phyloP scores from a whole-genome alignment of 2,329 filamentous ascomycete species.

The Fusarium torreyae region DNA sequence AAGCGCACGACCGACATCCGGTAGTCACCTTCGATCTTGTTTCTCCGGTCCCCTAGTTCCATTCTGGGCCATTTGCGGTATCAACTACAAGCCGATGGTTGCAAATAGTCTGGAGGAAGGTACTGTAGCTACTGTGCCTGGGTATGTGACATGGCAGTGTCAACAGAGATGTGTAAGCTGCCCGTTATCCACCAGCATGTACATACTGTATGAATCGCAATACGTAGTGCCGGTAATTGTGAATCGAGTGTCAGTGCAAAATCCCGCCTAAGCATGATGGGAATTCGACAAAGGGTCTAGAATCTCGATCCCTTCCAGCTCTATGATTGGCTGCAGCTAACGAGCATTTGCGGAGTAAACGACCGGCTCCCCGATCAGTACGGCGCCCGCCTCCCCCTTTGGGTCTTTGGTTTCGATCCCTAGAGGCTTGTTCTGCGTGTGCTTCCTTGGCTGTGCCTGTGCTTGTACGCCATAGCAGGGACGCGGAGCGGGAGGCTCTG shows the following conservation, averaged over 20 bases:
- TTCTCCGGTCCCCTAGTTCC: constrained; percentile 20
- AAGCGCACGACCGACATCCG: constrained; percentile 10
- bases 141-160: constrained; percentile 7
- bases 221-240: constrained; percentile 15
- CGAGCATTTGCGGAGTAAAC: constrained; percentile 11
- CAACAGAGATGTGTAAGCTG: constrained; percentile 11
- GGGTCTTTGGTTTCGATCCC: constrained; percentile 27
- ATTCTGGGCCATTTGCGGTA: constrained; percentile 6
- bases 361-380: constrained; percentile 32
- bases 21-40: constrained; percentile 12
- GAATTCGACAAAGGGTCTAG: constrained; percentile 39
- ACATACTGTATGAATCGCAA: constrained; percentile 7
- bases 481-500: constrained; percentile 8
- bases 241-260: constrained; percentile 21
- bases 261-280: constrained; percentile 43
- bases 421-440: constrained; percentile 18
- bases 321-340: constrained; percentile 22
- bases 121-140: neutral
- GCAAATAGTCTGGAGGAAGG: neutral
- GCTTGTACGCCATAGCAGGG: constrained; percentile 1
- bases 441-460: constrained; percentile 19
- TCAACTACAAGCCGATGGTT: constrained; percentile 4
- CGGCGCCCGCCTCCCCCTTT: constrained; percentile 24
- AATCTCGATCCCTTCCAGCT: constrained; percentile 45
- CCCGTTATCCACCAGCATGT: constrained; percentile 10